Evolutionary conservation across 352 stramenopile genomes (phyloP).

Genomic region (Pythium utonaiense): DNA sequence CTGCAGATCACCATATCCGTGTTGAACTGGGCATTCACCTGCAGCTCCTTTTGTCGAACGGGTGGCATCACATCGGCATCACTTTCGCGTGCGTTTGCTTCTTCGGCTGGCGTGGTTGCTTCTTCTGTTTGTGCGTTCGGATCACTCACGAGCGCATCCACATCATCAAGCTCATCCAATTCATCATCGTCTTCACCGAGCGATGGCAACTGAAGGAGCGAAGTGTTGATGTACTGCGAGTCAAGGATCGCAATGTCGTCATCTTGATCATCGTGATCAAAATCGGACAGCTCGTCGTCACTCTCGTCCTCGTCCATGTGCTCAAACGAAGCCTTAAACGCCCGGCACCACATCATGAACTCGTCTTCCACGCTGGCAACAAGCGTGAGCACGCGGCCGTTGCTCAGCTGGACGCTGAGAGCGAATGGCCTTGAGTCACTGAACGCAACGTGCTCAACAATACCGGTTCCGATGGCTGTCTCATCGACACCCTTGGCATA

Average conservation of each 20-base stretch:
- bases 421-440: conserved; percentile 67
- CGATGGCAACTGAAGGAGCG: neutral
- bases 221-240: neutral
- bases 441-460: conserved; percentile 50
- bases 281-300: conserved; percentile 34
- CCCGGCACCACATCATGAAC: conserved; percentile 57
- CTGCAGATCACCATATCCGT: conserved; percentile 56
- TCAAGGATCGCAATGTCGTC: conserved; percentile 15
- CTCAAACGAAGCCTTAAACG: conserved; percentile 45
- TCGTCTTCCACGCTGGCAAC: conserved; percentile 49
- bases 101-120: neutral
- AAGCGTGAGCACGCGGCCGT: conserved; percentile 59
- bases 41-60: conserved; percentile 1
- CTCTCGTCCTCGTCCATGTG: conserved; percentile 26
- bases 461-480: conserved; percentile 37
- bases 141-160: conserved; percentile 4
- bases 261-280: conserved; percentile 34
- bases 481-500: conserved; percentile 44
- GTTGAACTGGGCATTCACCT: conserved; percentile 18
- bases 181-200: conserved; percentile 15
- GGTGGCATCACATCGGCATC: neutral
- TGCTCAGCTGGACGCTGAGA: conserved; percentile 58
- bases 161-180: conserved; percentile 9
- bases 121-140: neutral
- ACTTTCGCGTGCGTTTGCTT: neutral